Base-by-base conservation (phyloP, 345 rosid species). In the Carallia pectinifolia region DNA sequence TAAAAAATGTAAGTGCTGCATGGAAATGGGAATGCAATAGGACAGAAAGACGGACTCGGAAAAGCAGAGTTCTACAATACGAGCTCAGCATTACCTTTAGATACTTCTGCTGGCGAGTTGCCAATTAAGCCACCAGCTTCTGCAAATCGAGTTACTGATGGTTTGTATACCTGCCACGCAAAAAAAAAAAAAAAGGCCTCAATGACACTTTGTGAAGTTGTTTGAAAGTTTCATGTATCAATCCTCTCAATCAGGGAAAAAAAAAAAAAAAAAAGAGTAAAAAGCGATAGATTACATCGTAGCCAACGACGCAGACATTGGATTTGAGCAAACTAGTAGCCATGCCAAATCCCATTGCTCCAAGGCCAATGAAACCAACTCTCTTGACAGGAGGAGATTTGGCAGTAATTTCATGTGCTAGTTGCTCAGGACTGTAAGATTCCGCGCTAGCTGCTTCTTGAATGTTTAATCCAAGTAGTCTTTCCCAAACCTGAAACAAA, bases 321-420 rank as follows among this genome's bases (percentile, higher is more conserved):
- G 89, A 83, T 71, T 86, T 89, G 71, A 91, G 71, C 69, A 94
- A 81, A 61, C 91, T 86, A 60, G 90, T 77, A 77, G 98, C 98
- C 98, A 93, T 91, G 76, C 96, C 98, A 80, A 91, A 89, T 62
- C 98, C 98, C 98, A 93, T 93, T 84, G 96, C 98, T 73, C 98
- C 98, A 62, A 94, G 98, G 64, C 98, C 98, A 80, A 94, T 86
- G 75, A 91, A 94, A 73, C 97, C 98, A 69, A 94, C 76, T 77
- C 81, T 82, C 55, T 76, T 75, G 53, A 89, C 95, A 55, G 83
- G 64, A 76, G 75, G 78, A 68, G 91, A 87, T 70, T 79, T 80
- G 74, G 83, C 61, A 67, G 76, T 77, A 66, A 89, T 73, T 71
- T 88, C 80, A 56, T 76, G 59, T 39, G 96, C 97, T 65, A 91